Base-by-base conservation (phyloP, 441 rosid species). In the Lepidium campestre region DNA sequence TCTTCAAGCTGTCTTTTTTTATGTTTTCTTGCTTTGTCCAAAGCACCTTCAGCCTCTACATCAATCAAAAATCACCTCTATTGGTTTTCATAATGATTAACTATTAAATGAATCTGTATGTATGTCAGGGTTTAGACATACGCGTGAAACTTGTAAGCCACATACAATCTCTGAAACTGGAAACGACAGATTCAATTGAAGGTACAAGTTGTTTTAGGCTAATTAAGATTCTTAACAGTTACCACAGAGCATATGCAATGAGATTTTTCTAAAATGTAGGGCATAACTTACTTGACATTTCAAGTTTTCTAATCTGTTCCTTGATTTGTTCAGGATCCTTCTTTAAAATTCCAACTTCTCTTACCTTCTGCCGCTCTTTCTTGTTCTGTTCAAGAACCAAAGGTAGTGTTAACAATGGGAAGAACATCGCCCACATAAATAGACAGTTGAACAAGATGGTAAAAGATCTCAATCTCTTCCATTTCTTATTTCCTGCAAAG, bases 11-110 rank as follows among this genome's bases (percentile, higher is more conserved):
- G 99, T 63, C 99, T 86, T 87, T 91, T 93, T 76, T 87, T 91
- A 80, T 93, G 98, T 79, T 93, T 93, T 74, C 98, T 90, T 29
- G 98, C 98, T 85, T 93, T 93, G 82, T 93, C 98, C 74, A 93
- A 73, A 40, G 98, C 96, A 77, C 98, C 98, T 79, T 90, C 97
- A 65, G 97, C 96, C 83, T 90, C 98, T 93, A 78, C 77, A 83
- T 36, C 77, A 75, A 77, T 53, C 19, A 62, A 70, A 19, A 62
- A 68, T 22, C 37, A 69, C 6, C 67, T 22, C 25, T 27, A 29
- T 52, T 36, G 55, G 42, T 54, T 71, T 61, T 11, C 18, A 56
- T 60, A 59, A 52, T 54, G 34, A 23, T 62, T 36, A 44, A 31
- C 53, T 50, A 65, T 4, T 25, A 29, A 58, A 15, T 23, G 11